These are phyloP conservation scores for Colletotrichum lentis DNA, from an alignment of 2,329 filamentous ascomycete genomes.

Conservation along the genomic window DNA sequence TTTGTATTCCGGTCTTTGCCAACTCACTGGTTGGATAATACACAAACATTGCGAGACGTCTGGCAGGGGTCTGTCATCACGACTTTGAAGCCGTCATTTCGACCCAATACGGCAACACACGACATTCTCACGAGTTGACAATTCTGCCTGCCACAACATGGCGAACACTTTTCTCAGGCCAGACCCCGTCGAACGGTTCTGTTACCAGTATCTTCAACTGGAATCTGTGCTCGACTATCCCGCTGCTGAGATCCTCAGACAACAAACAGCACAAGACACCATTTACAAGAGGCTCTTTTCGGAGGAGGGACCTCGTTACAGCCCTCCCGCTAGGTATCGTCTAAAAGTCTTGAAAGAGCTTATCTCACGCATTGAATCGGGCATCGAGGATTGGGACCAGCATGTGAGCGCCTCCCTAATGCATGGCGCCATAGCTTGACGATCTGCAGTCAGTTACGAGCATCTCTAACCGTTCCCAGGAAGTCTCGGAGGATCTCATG, in stretches of 20 bases:
- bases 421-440: constrained; percentile 15
- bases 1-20: too few species aligned
- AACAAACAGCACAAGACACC: constrained; percentile 68
- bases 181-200: constrained; percentile 59
- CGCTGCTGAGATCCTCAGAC: constrained; percentile 63
- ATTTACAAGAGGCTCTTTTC: constrained; percentile 75
- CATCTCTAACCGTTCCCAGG: constrained; percentile 59
- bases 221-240: constrained; percentile 73
- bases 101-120: constrained; percentile 11
- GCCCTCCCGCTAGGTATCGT: constrained; percentile 75
- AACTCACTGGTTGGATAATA: too few species aligned
- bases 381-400: constrained; percentile 82
- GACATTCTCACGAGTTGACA: constrained; percentile 8
- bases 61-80: neutral
- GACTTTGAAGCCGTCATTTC: neutral
- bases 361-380: constrained; percentile 72
- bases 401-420: constrained; percentile 70
- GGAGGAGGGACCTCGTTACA: constrained; percentile 59
- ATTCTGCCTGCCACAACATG: neutral
- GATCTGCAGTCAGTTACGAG: neutral
- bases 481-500: constrained; percentile 84
- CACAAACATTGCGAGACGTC: too few species aligned
- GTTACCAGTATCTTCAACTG: constrained; percentile 81
- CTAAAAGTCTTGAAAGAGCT: constrained; percentile 77
- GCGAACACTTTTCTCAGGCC: neutral